Base-by-base conservation (phyloP, 768 basidiomycete species). In the Amanita brunnescens region DNA sequence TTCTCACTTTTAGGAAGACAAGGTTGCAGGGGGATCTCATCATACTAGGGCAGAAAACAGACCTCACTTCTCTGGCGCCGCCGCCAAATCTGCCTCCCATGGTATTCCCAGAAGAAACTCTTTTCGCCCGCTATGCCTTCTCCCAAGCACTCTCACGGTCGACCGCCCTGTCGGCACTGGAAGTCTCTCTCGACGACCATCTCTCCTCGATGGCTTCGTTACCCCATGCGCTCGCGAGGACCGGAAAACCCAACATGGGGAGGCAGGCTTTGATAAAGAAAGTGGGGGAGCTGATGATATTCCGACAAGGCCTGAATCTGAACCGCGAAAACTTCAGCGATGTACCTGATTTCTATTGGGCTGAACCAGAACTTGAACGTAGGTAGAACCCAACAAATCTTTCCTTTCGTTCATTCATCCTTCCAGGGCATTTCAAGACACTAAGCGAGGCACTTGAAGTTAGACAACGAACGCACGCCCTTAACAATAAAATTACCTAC, bases 401-500 rank as follows among this genome's bases (percentile, higher is more conserved):
- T 32, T 32, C 26, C 24, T 26, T 33, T 40, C 16, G 26, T 50
- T 50, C 14, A 42, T 38, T 29, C 16, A 32, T 29, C 26, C n/a
- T 26, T 18, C 3, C 41, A 91, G 85, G 76, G 14, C 83, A 87
- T 62, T 97, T 97, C 68, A 85, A 89, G 58, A 83, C 85, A 1
- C 70, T 98, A 60, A 90, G 82, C 52, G 71, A 79, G 34, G 91
- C 95, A 5, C 73, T 98, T 21, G 95, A 98, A 62, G 83, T 97
- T 57, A 85, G 83, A 59, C 72, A 80, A 23, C 79, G 95, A 16
- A 87, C 90, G 1, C 77, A 80, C 29, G 80, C 85, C 0, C 78
- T 94, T 49, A 94, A 95, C 61, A 89, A 91, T 61, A 96, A 95
- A 63, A 92, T 92, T 51, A 91, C 87, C 1, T 92, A 92, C 63